These are phyloP conservation scores for Mesembryanthemum crystallinum DNA, from an alignment of 148 eudicot genomes.

Conservation along the genomic window DNA sequence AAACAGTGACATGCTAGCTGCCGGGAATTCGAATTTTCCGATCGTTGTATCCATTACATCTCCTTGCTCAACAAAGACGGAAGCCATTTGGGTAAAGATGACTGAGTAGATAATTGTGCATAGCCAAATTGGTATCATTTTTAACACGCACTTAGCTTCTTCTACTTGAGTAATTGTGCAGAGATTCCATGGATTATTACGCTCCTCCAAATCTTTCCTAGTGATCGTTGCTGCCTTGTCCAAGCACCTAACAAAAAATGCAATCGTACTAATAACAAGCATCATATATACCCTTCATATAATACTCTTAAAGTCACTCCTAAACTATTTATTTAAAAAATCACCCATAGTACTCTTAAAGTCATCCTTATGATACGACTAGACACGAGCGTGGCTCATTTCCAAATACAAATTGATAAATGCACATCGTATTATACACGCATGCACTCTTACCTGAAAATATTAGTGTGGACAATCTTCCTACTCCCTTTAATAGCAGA, in stretches of 20 bases:
- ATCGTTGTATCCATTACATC: conserved; percentile 58
- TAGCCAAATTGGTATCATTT: conserved; percentile 79
- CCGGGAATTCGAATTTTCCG: conserved; percentile 57
- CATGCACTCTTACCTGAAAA: conserved; percentile 33
- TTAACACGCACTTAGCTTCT: conserved; percentile 83
- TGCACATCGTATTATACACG: too few species aligned
- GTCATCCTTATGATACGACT: too few species aligned
- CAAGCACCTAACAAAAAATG: conserved; percentile 38
- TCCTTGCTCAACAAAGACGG: conserved; percentile 93
- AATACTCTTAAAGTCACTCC: too few species aligned
- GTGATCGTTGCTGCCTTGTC: conserved; percentile 87
- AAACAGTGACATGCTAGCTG: conserved; percentile 84
- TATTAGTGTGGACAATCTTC: conserved; percentile 63
- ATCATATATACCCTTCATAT: neutral
- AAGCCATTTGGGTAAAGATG: conserved; percentile 96
- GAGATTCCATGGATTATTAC: conserved; percentile 60
- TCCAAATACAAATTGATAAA: too few species aligned
- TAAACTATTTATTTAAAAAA: too few species aligned
- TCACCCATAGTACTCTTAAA: too few species aligned
- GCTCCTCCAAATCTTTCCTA: conserved; percentile 31
- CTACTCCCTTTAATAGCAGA: conserved; percentile 93
- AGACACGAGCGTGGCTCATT: too few species aligned
- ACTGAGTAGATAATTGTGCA: conserved; percentile 92
- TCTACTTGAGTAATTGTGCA: conserved; percentile 91
- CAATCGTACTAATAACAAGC: too few species aligned